Conservation (phyloP, 2,329 filamentous ascomycete species). For the Hymenoscyphus repandus region DNA sequence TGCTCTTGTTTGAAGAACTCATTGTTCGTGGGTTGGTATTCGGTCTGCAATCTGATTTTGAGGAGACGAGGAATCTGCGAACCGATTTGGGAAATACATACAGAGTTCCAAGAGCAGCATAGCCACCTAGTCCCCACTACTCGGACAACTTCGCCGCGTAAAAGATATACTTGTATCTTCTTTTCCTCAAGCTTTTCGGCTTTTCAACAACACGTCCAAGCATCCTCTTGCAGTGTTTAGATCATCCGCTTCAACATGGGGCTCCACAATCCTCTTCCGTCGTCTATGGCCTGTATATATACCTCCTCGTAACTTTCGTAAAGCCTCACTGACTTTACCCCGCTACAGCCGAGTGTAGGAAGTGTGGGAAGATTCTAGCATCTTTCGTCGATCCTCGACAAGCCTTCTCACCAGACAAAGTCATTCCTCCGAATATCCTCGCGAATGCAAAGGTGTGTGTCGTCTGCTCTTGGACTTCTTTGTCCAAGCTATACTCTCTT, state of each 20-base stretch:
- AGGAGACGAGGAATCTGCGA: no score
- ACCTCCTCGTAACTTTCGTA: conserved; percentile 11
- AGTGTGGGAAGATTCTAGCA: conserved; percentile 90
- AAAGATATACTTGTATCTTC: no score
- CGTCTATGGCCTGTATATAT: conserved; percentile 62
- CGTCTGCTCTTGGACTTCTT: neutral
- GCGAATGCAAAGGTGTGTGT: conserved; percentile 76
- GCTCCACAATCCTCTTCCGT: conserved; percentile 61
- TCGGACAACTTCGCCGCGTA: no score
- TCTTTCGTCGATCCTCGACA: conserved; percentile 94
- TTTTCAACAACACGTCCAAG: neutral
- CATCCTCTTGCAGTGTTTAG: neutral
- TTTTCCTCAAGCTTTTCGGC: neutral
- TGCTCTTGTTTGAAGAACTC: no score
- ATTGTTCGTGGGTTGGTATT: no score
- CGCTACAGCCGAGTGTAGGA: conserved; percentile 83
- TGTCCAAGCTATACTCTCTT: neutral
- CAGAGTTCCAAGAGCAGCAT: no score
- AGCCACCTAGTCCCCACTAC: no score
- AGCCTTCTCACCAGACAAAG: conserved; percentile 91
- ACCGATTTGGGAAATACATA: no score
- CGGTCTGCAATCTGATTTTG: no score
- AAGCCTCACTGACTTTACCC: conserved; percentile 17
- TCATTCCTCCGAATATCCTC: conserved; percentile 87
- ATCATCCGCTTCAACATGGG: conserved; percentile 42